A percentile compares a stretch with the other conserved stretches of the same genome.
Evolutionary conservation across 192 early-diverging fungal species (phyloP).

Genomic region (Coemansia sp.): DNA sequence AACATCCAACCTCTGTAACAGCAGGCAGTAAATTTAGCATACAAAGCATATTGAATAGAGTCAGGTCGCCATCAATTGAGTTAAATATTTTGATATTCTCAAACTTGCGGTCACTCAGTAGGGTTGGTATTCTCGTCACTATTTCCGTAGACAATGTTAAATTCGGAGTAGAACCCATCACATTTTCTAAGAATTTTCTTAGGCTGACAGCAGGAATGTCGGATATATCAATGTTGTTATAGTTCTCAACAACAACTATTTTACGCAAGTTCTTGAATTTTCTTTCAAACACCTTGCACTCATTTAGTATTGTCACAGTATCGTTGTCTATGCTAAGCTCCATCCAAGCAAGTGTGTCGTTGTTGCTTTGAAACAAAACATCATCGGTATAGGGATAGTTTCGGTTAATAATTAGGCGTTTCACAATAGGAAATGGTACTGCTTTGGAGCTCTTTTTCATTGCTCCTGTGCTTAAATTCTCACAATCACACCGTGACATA

Average conservation of each 20-base stretch:
- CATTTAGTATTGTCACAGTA: background rate
- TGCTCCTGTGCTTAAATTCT: background rate
- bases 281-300: background rate
- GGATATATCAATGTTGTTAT: background rate
- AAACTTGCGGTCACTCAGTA: background rate
- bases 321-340: background rate
- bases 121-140: background rate
- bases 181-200: background rate
- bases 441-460: background rate
- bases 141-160: background rate
- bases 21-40: background rate
- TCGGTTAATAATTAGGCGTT: background rate
- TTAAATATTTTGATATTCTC: background rate
- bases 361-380: slow-evolving; percentile 7
- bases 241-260: background rate
- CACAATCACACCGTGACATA: background rate
- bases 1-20: background rate
- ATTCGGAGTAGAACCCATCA: background rate
- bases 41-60: background rate
- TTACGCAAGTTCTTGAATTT: background rate
- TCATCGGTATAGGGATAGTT: slow-evolving; percentile 8
- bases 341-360: background rate
- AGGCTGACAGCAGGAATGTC: background rate
- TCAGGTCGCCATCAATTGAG: background rate
- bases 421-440: background rate